Conservation (phyloP, 2,329 filamentous ascomycete genomes). For the Fusarium vanettenii region DNA sequence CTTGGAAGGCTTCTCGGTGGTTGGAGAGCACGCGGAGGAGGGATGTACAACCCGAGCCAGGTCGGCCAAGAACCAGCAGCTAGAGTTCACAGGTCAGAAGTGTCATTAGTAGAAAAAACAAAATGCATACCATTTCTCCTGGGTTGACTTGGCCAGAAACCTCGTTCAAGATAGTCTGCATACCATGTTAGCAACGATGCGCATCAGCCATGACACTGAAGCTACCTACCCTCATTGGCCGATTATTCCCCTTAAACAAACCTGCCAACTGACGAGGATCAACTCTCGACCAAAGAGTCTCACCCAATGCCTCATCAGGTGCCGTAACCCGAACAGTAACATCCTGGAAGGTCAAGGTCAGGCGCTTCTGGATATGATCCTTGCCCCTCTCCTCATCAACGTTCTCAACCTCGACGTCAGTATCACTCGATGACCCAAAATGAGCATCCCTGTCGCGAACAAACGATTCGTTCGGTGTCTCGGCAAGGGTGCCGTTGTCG, state of each 20-base stretch:
- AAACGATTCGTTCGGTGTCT: not conserved
- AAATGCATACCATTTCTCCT: conserved; percentile 53
- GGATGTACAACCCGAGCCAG: conserved; percentile 48
- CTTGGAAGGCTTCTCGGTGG: conserved; percentile 42
- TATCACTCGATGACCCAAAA: conserved; percentile 32
- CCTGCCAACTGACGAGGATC: conserved; percentile 31
- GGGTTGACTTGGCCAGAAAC: conserved; percentile 50
- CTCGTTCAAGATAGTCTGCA: not conserved
- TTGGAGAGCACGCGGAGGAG: conserved; percentile 47
- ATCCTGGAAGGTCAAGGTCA: conserved; percentile 35
- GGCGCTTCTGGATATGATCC: conserved; percentile 33
- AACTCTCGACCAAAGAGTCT: conserved; percentile 39
- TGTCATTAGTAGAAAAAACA: not conserved
- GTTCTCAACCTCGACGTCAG: conserved; percentile 27
- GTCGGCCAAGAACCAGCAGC: conserved; percentile 48
- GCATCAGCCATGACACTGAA: not conserved
- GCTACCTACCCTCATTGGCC: not conserved
- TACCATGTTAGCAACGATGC: not conserved
- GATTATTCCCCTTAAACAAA: conserved; percentile 4
- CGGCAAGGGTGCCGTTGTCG: conserved; percentile 1
- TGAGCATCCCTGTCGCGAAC: conserved; percentile 1
- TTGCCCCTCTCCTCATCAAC: conserved; percentile 29
- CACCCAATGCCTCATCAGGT: conserved; percentile 33
- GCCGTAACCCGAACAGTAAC: conserved; percentile 34
- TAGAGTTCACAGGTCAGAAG: not conserved